These are phyloP conservation scores for Podila epigama DNA, from an alignment of 192 early-diverging fungal species.

Conservation along the genomic window DNA sequence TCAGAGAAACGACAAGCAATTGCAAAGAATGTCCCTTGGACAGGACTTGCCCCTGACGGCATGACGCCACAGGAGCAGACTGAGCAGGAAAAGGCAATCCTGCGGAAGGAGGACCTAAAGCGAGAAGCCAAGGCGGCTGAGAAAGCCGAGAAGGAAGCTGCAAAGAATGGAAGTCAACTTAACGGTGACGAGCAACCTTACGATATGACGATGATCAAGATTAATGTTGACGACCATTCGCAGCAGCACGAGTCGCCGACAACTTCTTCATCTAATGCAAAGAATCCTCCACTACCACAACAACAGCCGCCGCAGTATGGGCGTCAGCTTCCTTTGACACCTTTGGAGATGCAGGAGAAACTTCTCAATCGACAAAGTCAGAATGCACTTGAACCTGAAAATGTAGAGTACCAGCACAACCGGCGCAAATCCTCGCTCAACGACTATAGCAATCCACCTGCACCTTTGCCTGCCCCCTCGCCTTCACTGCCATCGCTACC, in stretches of 20 bases:
- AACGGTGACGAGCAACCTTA: conserved; percentile 22
- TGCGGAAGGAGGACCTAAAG: conserved; percentile 31
- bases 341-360: conserved; percentile 31
- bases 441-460: conserved; percentile 16
- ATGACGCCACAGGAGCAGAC: conserved; percentile 27
- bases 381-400: conserved; percentile 4
- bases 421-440: conserved; percentile 29
- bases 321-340: not conserved
- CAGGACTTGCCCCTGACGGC: conserved; percentile 33
- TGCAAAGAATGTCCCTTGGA: conserved; percentile 19
- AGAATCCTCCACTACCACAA: not conserved
- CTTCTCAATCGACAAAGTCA: conserved; percentile 15
- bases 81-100: conserved; percentile 41
- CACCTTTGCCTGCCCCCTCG: conserved; percentile 20
- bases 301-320: not conserved
- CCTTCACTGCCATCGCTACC: conserved; percentile 24
- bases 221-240: conserved; percentile 34
- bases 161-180: conserved; percentile 8
- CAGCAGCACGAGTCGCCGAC: not conserved
- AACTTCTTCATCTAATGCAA: not conserved
- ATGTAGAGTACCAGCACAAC: conserved; percentile 21
- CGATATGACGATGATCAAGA: conserved; percentile 35
- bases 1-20: conserved; percentile 32
- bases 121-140: not conserved
- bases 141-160: conserved; percentile 12